Evolutionary conservation across 2,329 filamentous ascomycete genomes (phyloP), one percentile per base, ranked within the genome.

Genomic region (Phialophora chinensis): DNA sequence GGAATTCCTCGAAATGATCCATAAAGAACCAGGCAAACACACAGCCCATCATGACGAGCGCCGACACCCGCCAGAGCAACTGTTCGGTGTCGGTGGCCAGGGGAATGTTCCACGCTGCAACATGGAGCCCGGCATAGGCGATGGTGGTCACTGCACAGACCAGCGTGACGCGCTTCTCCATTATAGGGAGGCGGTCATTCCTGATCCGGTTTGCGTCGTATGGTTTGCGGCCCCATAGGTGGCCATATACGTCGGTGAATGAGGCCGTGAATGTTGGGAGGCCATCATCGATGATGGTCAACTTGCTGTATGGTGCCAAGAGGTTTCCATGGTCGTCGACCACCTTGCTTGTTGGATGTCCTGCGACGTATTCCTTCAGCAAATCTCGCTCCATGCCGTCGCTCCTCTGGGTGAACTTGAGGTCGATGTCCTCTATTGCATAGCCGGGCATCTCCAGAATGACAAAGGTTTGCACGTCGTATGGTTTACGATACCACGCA

Each of bases 61-160:
- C 67, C 12, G 65, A 59, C 8, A 67, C 52, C 11, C 66, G 61
- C 71, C 72, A 73, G 4, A 73, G 50, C 12, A 66, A n/a, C 20
- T 61, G 66, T 54, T 75, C 74, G n/a, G 63, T 59, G 6, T 52
- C 12, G 20, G 72, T 73, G 14, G 73, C 72, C 57, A 75, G 74
- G 14, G 60, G 55, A 31, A 73, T 73, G 55, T 74, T 71, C 74
- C 74, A 75, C 5, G 72, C 73, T 8, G 69, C 47, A 29, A 66
- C 69, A 52, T 75, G 74, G 8, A 73, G 54, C 11, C 59, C 65
- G 31, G 69, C 72, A 52, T 72, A 73, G 38, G 70, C 60, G 8
- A 57, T n/a, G 14, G 62, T 65, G 42, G 65, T 62, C 11, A 69
- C n/a, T 3, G 47, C 61, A 42, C 62, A 50, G n/a, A 67, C 64